Percentiles rank a stretch among this genome's conserved stretches.
Evolutionary conservation across 2,329 filamentous ascomycete genomes (phyloP).

Genomic region (Colletotrichum brevisporum): DNA sequence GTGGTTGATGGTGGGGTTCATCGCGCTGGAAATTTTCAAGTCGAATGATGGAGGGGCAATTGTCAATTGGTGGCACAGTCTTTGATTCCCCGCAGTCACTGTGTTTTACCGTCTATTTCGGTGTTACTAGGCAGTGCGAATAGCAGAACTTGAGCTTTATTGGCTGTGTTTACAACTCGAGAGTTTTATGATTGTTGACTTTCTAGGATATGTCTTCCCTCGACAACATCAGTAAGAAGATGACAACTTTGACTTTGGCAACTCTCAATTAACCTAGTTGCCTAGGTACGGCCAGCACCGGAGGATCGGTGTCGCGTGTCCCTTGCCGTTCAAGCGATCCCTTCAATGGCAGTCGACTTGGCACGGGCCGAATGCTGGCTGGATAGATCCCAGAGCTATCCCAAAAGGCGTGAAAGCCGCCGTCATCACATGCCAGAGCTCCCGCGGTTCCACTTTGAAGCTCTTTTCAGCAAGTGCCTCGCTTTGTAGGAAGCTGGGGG

Average conservation of each 20-base stretch:
- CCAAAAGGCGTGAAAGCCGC: slow-evolving; percentile 5
- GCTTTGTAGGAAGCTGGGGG: neutral
- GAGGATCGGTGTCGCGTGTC: slow-evolving; percentile 17
- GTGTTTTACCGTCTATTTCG: neutral
- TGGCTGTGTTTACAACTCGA: too few relatives aligned
- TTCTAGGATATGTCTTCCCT: neutral
- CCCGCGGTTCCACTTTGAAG: neutral
- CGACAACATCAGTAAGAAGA: neutral
- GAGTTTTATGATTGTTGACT: neutral
- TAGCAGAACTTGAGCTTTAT: too few relatives aligned
- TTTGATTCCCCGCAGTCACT: slow-evolving; percentile 20
- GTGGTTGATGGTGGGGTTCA: slow-evolving; percentile 38
- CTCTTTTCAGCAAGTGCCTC: neutral
- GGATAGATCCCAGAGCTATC: slow-evolving; percentile 3
- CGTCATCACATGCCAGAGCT: slow-evolving; percentile 18
- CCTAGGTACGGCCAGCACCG: neutral
- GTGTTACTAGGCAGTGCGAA: slow-evolving; percentile 14
- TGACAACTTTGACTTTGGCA: neutral
- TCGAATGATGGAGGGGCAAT: slow-evolving; percentile 34
- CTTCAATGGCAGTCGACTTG: slow-evolving; percentile 4
- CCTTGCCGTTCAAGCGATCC: slow-evolving; percentile 17
- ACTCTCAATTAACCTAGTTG: too few relatives aligned
- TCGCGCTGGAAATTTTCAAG: slow-evolving; percentile 30
- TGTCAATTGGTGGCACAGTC: slow-evolving; percentile 26
- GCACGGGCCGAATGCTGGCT: slow-evolving; percentile 22